Conservation (phyloP, 768 basidiomycete genomes). For the Leucogyrophana mollusca region DNA sequence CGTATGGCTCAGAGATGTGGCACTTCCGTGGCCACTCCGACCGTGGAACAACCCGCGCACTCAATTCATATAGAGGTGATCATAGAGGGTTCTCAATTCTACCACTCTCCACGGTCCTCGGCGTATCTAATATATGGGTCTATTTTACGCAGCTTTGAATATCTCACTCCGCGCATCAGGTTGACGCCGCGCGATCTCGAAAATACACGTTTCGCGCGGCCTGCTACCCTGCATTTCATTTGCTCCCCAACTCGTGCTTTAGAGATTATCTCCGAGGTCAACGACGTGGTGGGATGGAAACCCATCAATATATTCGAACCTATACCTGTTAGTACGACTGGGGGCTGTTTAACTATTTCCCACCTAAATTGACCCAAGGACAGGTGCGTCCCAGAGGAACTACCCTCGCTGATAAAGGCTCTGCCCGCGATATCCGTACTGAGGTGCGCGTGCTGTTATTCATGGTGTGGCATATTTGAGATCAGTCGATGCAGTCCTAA, state of each 20-base stretch:
- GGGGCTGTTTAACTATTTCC: background rate
- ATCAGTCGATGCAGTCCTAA: slow-evolving; percentile 59
- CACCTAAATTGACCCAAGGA: slow-evolving; percentile 42
- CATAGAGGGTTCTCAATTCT: slow-evolving; percentile 52
- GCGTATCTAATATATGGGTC: slow-evolving; percentile 8
- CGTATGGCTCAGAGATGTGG: slow-evolving; percentile 79
- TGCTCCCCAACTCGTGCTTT: slow-evolving; percentile 77
- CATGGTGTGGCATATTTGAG: background rate
- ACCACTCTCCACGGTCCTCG: background rate
- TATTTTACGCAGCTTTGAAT: slow-evolving; percentile 60
- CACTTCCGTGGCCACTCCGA: slow-evolving; percentile 60
- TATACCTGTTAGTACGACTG: slow-evolving; percentile 60
- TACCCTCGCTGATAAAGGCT: slow-evolving; percentile 61
- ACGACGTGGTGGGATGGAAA: slow-evolving; percentile 51
- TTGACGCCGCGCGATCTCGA: slow-evolving; percentile 70
- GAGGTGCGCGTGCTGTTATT: slow-evolving; percentile 43
- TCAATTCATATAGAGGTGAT: slow-evolving; percentile 77
- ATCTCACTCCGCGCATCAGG: slow-evolving; percentile 68
- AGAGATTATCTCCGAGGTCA: slow-evolving; percentile 64
- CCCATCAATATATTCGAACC: slow-evolving; percentile 82
- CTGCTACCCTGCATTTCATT: slow-evolving; percentile 73
- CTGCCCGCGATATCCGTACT: slow-evolving; percentile 63
- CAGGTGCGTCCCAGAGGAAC: slow-evolving; percentile 76
- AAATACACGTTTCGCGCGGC: slow-evolving; percentile 47
- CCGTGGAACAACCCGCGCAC: slow-evolving; percentile 62